Evolutionary conservation across 192 early-diverging fungal species (phyloP), one percentile per base, ranked within the genome.

Genomic region (Coemansia reversa): DNA sequence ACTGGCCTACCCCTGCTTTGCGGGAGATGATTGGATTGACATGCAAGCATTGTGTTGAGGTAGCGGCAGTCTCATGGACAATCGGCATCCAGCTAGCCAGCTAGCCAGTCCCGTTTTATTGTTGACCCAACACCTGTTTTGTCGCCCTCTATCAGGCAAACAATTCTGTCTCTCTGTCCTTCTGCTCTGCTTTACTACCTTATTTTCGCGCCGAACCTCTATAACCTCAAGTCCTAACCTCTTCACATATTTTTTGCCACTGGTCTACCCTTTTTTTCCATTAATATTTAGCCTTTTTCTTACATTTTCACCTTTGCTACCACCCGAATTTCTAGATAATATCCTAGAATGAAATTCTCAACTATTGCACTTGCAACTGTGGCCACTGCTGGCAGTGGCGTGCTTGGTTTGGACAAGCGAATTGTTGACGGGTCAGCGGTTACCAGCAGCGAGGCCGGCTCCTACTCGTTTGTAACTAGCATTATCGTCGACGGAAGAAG

Each of bases 381-480:
- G 18, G 72, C 68, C 58, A 51, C 62, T 65, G 69, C 68, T 47
- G 58, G 64, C 64, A 64, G 77, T 58, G 64, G 72, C 51, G 67
- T 54, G 8, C 29, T 58, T 14, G 71, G 52, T 18, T 62, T 74
- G 45, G 72, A 74, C 33, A 70, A 70, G 65, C 72, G 63, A 47
- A 32, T 71, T 30, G 68, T 80, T n/a, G 71, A 65, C 42, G 72
- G 69, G 8, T 55, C 67, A 48, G 35, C 63, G 4, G 55, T 60
- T 14, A 14, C 68, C 4, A 28, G 63, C 27, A 55, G 24, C 5
- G 25, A 19, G 6, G 51, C 28, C 51, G 29, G 22, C n/a, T 28
- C 55, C 55, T 75, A 65, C 62, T 63, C 67, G 60, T 74, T 74
- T 53, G 62, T 70, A 45, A 55, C 55, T 68, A 65, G 65, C 58